Evolutionary conservation across 2,329 filamentous ascomycete species (phyloP).

Genomic region (Phyllosticta paracitricarpa): DNA sequence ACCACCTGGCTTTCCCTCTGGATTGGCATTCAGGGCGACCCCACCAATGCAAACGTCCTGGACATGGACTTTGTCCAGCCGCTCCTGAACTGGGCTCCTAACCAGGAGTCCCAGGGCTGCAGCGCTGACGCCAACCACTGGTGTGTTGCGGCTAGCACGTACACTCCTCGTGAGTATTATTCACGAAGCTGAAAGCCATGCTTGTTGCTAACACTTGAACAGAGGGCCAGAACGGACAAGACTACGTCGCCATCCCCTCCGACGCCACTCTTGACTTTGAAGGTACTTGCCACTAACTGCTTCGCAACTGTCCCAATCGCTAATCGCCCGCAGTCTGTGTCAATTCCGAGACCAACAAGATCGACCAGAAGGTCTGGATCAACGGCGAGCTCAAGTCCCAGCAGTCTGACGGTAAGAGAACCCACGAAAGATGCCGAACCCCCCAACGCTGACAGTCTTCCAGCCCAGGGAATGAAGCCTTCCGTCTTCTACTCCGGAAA

Average conservation of each 20-base stretch:
- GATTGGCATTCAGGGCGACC: slow-evolving; percentile 10
- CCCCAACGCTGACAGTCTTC: not conserved
- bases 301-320: too few species aligned
- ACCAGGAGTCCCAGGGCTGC: slow-evolving; percentile 3
- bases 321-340: not conserved
- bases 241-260: not conserved
- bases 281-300: not conserved
- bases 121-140: slow-evolving; percentile 8
- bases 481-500: slow-evolving; percentile 16
- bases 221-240: not conserved
- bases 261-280: not conserved
- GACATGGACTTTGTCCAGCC: slow-evolving; percentile 11
- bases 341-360: not conserved
- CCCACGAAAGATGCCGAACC: not conserved
- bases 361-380: slow-evolving; percentile 8
- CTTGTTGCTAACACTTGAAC: not conserved
- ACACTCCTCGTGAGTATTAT: not conserved
- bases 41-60: slow-evolving; percentile 5
- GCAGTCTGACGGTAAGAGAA: not conserved
- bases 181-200: not conserved
- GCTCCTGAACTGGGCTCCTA: slow-evolving; percentile 7
- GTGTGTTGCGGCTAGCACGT: slow-evolving; percentile 12
- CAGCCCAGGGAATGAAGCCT: slow-evolving; percentile 9
- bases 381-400: slow-evolving; percentile 2
- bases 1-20: slow-evolving; percentile 6